phyloP scores from a whole-genome alignment of 805 yeast genomes.

The Dipodascopsis uninucleata region DNA sequence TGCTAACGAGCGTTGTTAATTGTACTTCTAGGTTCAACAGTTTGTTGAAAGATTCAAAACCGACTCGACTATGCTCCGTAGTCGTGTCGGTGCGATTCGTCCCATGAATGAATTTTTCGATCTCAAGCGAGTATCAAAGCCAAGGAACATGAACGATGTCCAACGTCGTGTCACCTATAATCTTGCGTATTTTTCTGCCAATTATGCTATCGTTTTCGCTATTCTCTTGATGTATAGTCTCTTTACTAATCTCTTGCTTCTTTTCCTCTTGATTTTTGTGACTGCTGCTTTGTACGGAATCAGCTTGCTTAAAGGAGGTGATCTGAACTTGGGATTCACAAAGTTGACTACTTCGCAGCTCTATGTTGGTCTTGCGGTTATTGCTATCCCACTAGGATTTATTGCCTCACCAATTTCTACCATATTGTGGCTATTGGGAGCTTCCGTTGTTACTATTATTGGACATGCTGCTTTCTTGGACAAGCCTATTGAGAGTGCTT shows the following conservation, averaged over 20 bases:
- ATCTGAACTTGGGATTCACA: slow-evolving; percentile 65
- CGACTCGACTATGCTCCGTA: slow-evolving; percentile 22
- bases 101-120: slow-evolving; percentile 95
- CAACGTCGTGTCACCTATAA: slow-evolving; percentile 88
- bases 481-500: slow-evolving; percentile 92
- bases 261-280: slow-evolving; percentile 76
- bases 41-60: slow-evolving; percentile 28
- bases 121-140: slow-evolving; percentile 82
- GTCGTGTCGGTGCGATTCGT: slow-evolving; percentile 42
- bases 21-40: slow-evolving; percentile 19
- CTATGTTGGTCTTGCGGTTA: slow-evolving; percentile 73
- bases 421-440: slow-evolving; percentile 86
- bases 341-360: slow-evolving; percentile 71
- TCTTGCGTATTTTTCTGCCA: slow-evolving; percentile 79
- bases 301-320: slow-evolving; percentile 74
- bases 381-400: slow-evolving; percentile 75
- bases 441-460: slow-evolving; percentile 71
- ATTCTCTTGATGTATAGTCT: slow-evolving; percentile 78
- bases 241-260: slow-evolving; percentile 75
- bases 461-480: slow-evolving; percentile 90
- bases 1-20: no score
- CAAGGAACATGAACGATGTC: slow-evolving; percentile 80
- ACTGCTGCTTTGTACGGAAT: slow-evolving; percentile 75
- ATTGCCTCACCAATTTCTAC: slow-evolving; percentile 88
- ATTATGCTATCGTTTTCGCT: slow-evolving; percentile 71